Conservation (phyloP, 495 filamentous ascomycete species). For the Hypoxylon lenormandii region DNA sequence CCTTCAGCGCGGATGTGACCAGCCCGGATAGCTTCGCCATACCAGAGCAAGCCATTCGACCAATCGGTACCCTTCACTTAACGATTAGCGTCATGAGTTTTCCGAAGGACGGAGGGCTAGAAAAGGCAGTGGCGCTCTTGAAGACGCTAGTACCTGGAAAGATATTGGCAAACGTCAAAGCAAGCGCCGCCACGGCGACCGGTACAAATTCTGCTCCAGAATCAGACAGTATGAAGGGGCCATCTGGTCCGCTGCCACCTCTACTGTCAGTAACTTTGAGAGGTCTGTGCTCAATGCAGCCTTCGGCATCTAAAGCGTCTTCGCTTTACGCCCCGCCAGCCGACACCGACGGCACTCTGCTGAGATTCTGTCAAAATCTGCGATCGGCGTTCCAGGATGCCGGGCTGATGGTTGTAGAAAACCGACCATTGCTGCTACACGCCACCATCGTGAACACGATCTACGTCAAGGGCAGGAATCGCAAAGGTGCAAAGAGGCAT, state of each 20-base stretch:
- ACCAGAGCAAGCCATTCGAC: constrained; percentile 75
- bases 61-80: constrained; percentile 82
- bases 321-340: constrained; percentile 63
- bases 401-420: constrained; percentile 71
- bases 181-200: constrained; percentile 17
- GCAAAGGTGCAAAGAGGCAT: constrained; percentile 46
- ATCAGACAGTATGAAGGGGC: constrained; percentile 10
- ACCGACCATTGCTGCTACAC: constrained; percentile 78
- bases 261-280: constrained; percentile 57
- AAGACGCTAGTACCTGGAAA: constrained; percentile 63
- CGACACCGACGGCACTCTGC: constrained; percentile 68
- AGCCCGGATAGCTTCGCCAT: constrained; percentile 52
- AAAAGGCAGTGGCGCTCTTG: constrained; percentile 69
- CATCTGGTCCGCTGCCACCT: constrained; percentile 19
- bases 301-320: constrained; percentile 45
- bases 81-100: constrained; percentile 91
- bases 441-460: constrained; percentile 90
- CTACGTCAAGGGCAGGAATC: constrained; percentile 70
- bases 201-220: constrained; percentile 10
- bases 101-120: constrained; percentile 64
- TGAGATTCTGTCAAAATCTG: constrained; percentile 72
- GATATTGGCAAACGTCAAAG: constrained; percentile 58
- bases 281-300: constrained; percentile 64
- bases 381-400: constrained; percentile 70
- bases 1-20: constrained; percentile 70